Evolutionary conservation across 768 basidiomycete genomes (phyloP).

Genomic region (Pisolithus tinctorius): DNA sequence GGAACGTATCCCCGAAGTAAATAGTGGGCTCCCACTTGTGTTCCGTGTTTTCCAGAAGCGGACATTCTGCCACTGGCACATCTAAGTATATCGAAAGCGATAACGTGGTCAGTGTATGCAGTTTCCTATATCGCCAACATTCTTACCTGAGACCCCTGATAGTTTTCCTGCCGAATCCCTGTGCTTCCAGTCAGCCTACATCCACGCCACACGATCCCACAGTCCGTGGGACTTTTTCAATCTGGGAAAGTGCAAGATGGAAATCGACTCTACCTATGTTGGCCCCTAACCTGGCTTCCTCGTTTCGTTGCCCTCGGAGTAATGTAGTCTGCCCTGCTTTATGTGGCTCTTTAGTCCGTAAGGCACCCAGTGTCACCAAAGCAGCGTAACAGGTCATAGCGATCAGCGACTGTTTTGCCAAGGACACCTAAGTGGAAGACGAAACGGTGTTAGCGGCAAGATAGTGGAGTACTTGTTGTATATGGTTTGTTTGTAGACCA

Average conservation of each 20-base stretch:
- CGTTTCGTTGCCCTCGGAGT: slow-evolving; percentile 52
- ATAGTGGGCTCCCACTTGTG: slow-evolving; percentile 14
- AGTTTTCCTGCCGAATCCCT: neutral
- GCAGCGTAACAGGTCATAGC: slow-evolving; percentile 41
- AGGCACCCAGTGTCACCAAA: slow-evolving; percentile 62
- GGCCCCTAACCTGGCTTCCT: slow-evolving; percentile 26
- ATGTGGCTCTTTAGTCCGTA: slow-evolving; percentile 56
- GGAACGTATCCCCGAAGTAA: slow-evolving; percentile 12
- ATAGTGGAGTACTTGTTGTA: too few species aligned
- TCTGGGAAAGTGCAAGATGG: slow-evolving; percentile 10
- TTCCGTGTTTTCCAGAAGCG: neutral
- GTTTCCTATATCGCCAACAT: slow-evolving; percentile 5
- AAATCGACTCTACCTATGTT: neutral
- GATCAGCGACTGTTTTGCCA: neutral
- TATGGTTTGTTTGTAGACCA: too few species aligned
- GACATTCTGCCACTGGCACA: slow-evolving; percentile 6
- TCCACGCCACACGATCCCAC: neutral
- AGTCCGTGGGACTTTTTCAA: slow-evolving; percentile 13
- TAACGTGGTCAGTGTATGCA: neutral
- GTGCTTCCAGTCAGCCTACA: neutral
- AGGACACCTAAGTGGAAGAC: slow-evolving; percentile 1
- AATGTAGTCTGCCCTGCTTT: slow-evolving; percentile 48
- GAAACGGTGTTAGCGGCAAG: neutral
- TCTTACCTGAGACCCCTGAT: slow-evolving; percentile 6
- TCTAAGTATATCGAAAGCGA: slow-evolving; percentile 13